phyloP scores from a whole-genome alignment of 106 monocot genomes.

The Xerophyta viscosa region DNA sequence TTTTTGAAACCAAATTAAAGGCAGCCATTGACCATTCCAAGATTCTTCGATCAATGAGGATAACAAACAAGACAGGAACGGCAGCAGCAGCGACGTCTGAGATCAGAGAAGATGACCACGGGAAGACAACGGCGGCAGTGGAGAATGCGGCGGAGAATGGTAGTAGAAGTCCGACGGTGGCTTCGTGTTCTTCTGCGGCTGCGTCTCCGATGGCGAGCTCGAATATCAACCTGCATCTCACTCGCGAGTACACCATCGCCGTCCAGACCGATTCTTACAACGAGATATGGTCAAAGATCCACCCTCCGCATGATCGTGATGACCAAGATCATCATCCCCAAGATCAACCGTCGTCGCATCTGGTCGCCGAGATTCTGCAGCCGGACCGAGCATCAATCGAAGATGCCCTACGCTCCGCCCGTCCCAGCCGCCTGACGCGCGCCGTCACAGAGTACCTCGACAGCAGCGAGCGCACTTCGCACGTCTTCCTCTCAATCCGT shows the following conservation, averaged over 20 bases:
- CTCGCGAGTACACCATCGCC: slow-evolving; percentile 45
- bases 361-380: no score
- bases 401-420: slow-evolving; percentile 24
- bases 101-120: no score
- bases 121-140: no score
- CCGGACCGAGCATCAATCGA: slow-evolving; percentile 35
- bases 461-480: slow-evolving; percentile 58
- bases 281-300: slow-evolving; percentile 60
- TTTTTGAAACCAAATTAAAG: no score
- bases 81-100: no score
- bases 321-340: neutral
- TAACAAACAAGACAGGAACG: no score
- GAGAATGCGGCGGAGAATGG: no score
- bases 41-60: no score
- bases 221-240: slow-evolving; percentile 52
- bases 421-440: slow-evolving; percentile 27
- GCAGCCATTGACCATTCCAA: no score
- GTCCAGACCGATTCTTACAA: slow-evolving; percentile 50
- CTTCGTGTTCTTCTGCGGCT: no score
- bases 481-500: slow-evolving; percentile 56
- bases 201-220: slow-evolving; percentile 15
- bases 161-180: no score
- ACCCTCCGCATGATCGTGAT: slow-evolving; percentile 2
- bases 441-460: slow-evolving; percentile 53
- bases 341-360: no score